Percentiles rank a stretch among this genome's conserved stretches.
phyloP scores from a whole-genome alignment of 768 basidiomycete species.

The Omphalotus guepiniiformis region DNA sequence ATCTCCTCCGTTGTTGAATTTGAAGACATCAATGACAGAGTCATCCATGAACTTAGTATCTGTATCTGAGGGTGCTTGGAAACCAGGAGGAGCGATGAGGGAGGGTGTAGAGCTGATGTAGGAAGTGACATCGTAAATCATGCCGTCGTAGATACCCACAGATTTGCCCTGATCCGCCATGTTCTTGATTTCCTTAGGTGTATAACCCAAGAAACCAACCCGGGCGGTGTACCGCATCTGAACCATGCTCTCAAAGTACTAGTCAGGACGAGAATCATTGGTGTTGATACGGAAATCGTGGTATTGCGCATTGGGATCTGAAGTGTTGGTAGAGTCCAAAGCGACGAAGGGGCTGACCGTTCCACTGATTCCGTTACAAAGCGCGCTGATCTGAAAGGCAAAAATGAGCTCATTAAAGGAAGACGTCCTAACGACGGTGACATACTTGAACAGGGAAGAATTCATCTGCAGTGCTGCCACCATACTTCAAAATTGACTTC shows the following conservation, averaged over 20 bases:
- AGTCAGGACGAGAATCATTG: constrained; percentile 91
- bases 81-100: constrained; percentile 42
- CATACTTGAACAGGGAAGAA: constrained; percentile 92
- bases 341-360: constrained; percentile 80
- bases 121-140: constrained; percentile 83
- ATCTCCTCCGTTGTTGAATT: constrained; percentile 67
- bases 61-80: constrained; percentile 32
- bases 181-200: constrained; percentile 66
- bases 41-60: constrained; percentile 68
- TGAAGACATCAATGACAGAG: constrained; percentile 72
- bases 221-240: constrained; percentile 87
- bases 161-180: constrained; percentile 60
- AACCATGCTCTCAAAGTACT: constrained; percentile 97
- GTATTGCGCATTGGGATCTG: constrained; percentile 74
- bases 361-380: constrained; percentile 85
- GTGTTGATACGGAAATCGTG: constrained; percentile 93
- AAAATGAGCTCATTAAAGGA: constrained; percentile 6
- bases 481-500: constrained; percentile 79
- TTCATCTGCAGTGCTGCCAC: constrained; percentile 65
- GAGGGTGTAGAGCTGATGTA: constrained; percentile 74
- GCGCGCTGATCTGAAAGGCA: constrained; percentile 77
- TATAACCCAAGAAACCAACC: constrained; percentile 84
- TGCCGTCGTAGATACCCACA: constrained; percentile 81
- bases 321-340: constrained; percentile 72
- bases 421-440: constrained; percentile 1